A percentile compares a stretch with the other conserved stretches of the same genome.
These are phyloP conservation scores for Euphrasia arctica DNA, from an alignment of 305 asterid genomes.

Conservation along the genomic window DNA sequence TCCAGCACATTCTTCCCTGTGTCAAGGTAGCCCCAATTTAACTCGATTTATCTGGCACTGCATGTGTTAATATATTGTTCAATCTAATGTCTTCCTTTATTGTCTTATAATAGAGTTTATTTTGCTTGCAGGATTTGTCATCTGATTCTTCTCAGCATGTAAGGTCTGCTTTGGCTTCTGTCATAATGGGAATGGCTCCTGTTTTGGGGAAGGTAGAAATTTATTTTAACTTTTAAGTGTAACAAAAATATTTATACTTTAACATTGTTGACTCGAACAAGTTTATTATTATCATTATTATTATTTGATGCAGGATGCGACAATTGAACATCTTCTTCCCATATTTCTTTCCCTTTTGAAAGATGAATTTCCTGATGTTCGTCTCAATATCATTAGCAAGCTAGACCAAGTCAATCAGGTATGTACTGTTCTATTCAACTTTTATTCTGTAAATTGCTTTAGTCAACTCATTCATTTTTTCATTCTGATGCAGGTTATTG, in stretches of 20 bases:
- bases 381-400: no score
- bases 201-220: conserved; percentile 17
- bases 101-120: conserved; percentile 9
- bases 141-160: conserved; percentile 98
- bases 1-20: conserved; percentile 96
- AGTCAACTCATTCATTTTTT: conserved; percentile 10
- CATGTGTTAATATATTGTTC: conserved; percentile 16
- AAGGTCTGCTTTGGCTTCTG: conserved; percentile 28
- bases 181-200: no score
- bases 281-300: not conserved
- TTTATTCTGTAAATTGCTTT: not conserved
- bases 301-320: conserved; percentile 56
- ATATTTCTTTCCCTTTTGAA: conserved; percentile 75
- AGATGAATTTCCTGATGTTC: conserved; percentile 59
- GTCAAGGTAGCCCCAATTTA: conserved; percentile 57
- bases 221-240: conserved; percentile 14
- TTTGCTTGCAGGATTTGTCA: conserved; percentile 70
- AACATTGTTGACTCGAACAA: conserved; percentile 9
- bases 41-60: conserved; percentile 10
- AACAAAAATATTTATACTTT: not conserved
- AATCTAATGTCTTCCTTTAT: conserved; percentile 7
- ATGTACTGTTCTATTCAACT: conserved; percentile 19
- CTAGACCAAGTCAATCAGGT: conserved; percentile 77
- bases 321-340: conserved; percentile 82
- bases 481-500: conserved; percentile 46